Conservation (phyloP, 83 land plant genomes). For the Thuja plicata region DNA sequence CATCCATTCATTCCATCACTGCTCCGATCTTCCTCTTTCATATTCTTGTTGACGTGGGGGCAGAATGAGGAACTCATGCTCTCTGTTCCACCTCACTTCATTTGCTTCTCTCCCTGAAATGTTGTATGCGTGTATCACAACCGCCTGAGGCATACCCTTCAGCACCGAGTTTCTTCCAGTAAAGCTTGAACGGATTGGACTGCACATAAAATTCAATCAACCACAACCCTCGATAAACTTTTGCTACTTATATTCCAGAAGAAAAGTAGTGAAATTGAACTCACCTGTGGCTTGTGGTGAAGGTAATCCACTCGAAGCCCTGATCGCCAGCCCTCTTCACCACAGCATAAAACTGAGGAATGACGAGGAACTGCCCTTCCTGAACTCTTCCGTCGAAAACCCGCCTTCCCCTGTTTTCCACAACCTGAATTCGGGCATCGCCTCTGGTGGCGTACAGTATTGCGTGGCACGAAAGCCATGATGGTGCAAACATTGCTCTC, state of each 20-base stretch:
- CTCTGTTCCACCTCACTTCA: not conserved
- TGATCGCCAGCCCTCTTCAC: conserved; percentile 22
- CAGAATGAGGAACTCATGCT: not conserved
- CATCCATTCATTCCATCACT: not conserved
- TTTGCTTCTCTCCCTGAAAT: not conserved
- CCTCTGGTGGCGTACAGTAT: conserved; percentile 29
- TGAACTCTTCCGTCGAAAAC: conserved; percentile 25
- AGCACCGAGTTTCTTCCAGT: not conserved
- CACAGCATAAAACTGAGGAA: conserved; percentile 35
- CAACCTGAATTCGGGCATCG: conserved; percentile 24
- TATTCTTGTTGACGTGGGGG: not conserved
- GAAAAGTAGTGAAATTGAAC: not conserved
- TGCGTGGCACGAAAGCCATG: conserved; percentile 31
- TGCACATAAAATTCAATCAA: not conserved
- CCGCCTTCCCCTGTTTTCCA: not conserved
- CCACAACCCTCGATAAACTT: not conserved
- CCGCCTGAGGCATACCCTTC: conserved; percentile 1
- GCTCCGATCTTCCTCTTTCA: not conserved
- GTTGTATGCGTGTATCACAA: not conserved
- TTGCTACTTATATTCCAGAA: too few relatives aligned
- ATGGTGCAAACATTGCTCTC: conserved; percentile 26
- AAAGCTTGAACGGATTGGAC: not conserved
- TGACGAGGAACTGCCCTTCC: conserved; percentile 22
- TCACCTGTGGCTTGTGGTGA: not conserved
- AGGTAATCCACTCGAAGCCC: conserved; percentile 25